These are phyloP conservation scores for Udeniomyces megalosporus DNA, from an alignment of 768 basidiomycete species.

Conservation along the genomic window DNA sequence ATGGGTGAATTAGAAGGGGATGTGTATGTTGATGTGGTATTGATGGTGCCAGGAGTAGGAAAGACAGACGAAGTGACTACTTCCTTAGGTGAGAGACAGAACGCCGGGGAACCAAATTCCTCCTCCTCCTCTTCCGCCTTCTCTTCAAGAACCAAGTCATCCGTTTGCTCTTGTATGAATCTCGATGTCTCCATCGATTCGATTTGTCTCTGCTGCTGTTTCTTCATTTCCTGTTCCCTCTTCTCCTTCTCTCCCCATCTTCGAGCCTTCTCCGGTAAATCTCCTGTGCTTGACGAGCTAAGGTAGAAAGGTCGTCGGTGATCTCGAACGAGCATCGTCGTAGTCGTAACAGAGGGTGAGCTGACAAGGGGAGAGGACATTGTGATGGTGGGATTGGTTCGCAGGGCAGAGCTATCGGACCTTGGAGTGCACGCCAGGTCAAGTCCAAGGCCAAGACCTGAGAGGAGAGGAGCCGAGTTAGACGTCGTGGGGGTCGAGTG, in stretches of 20 bases:
- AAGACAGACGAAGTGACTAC: too few species aligned
- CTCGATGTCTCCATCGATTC: too few species aligned
- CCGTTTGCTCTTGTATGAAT: background rate
- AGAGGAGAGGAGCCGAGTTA: background rate
- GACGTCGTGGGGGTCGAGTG: background rate
- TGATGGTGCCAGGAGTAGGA: too few species aligned
- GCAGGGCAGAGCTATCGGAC: background rate
- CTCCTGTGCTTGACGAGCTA: background rate
- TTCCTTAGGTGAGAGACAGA: too few species aligned
- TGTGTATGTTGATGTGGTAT: too few species aligned
- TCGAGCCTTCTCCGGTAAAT: background rate
- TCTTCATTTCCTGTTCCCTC: too few species aligned
- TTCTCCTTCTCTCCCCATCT: background rate
- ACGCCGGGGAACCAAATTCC: too few species aligned
- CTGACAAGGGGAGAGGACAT: background rate
- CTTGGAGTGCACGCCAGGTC: background rate
- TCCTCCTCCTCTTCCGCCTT: background rate
- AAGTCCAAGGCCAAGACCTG: constrained; percentile 4
- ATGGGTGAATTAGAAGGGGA: too few species aligned
- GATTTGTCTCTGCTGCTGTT: too few species aligned
- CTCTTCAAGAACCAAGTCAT: background rate
- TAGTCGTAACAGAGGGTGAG: background rate
- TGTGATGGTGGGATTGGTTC: background rate
- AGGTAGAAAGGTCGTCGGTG: constrained; percentile 15
- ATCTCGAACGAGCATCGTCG: constrained; percentile 6